Percentiles rank a stretch among this genome's conserved stretches.
phyloP scores from a whole-genome alignment of 495 filamentous ascomycete genomes.

The Diplogelasinospora grovesii region DNA sequence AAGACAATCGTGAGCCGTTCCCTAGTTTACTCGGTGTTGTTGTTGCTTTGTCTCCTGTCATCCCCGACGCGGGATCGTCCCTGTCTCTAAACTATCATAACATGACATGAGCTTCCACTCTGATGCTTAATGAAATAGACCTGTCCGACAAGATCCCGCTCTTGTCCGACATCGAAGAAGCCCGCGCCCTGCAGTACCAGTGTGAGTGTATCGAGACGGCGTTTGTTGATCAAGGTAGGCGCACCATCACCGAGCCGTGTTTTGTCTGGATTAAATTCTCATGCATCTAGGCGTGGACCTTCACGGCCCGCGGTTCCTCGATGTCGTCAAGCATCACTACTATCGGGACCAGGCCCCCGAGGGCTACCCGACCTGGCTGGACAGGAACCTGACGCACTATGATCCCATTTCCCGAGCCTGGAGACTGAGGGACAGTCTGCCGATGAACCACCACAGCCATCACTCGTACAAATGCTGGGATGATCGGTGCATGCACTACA shows the following conservation, averaged over 20 bases:
- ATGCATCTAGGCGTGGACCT: conserved; percentile 36
- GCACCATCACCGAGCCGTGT: conserved; percentile 1
- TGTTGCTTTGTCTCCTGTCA: neutral
- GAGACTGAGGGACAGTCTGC: conserved; percentile 35
- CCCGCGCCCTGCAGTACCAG: conserved; percentile 40
- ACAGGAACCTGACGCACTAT: conserved; percentile 37
- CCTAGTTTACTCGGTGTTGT: conserved; percentile 1
- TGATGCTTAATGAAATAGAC: conserved; percentile 30
- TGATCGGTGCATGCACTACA: conserved; percentile 45
- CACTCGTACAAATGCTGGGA: conserved; percentile 45
- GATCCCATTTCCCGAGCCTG: conserved; percentile 38
- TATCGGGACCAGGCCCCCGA: conserved; percentile 33
- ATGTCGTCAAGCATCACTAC: conserved; percentile 30
- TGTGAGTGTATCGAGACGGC: conserved; percentile 46
- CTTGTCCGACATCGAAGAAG: conserved; percentile 45
- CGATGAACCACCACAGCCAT: conserved; percentile 29
- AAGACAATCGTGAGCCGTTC: conserved; percentile 36
- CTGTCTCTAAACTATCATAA: no score
- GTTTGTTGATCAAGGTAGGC: conserved; percentile 42
- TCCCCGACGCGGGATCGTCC: conserved; percentile 3
- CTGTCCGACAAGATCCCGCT: conserved; percentile 34
- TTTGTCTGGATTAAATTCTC: conserved; percentile 4
- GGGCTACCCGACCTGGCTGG: conserved; percentile 40
- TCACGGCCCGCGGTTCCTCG: conserved; percentile 35
- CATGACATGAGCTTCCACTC: no score